phyloP scores from a whole-genome alignment of 2,329 filamentous ascomycete genomes.

The Remersonia thermophila region DNA sequence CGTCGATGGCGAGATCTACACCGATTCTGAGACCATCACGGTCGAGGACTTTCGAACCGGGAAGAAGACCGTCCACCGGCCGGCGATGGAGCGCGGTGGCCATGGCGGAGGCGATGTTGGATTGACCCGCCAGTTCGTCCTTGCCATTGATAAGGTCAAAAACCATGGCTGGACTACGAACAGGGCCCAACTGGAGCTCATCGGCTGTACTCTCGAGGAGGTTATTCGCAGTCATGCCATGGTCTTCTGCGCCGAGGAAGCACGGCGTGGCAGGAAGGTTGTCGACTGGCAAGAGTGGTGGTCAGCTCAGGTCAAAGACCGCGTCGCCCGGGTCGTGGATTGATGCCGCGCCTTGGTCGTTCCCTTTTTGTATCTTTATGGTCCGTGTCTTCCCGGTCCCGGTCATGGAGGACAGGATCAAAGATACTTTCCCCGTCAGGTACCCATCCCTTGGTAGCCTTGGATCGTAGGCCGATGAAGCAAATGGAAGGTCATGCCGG shows the following conservation, averaged over 20 bases:
- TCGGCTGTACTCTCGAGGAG: slow-evolving; percentile 80
- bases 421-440: too few relatives aligned
- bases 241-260: slow-evolving; percentile 90
- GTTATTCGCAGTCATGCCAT: slow-evolving; percentile 79
- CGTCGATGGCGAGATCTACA: slow-evolving; percentile 70
- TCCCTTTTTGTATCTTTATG: too few relatives aligned
- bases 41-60: slow-evolving; percentile 60
- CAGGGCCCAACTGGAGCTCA: slow-evolving; percentile 59
- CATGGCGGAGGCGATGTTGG: slow-evolving; percentile 72
- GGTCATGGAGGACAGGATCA: too few relatives aligned
- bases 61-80: slow-evolving; percentile 42
- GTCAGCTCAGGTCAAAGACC: slow-evolving; percentile 37
- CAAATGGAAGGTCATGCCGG: too few relatives aligned
- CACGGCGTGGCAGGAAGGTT: slow-evolving; percentile 55
- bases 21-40: slow-evolving; percentile 66
- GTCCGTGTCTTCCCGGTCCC: too few relatives aligned
- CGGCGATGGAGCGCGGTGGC: slow-evolving; percentile 45
- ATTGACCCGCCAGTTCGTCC: slow-evolving; percentile 68
- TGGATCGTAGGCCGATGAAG: too few relatives aligned
- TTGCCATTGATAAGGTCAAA: slow-evolving; percentile 70
- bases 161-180: slow-evolving; percentile 52
- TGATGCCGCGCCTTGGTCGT: too few relatives aligned
- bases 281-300: slow-evolving; percentile 72
- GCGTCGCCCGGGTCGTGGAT: too few relatives aligned
- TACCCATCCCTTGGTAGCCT: too few relatives aligned